phyloP scores from a whole-genome alignment of 371 early-diverging fungal genomes.

The Mucor piriformis region DNA sequence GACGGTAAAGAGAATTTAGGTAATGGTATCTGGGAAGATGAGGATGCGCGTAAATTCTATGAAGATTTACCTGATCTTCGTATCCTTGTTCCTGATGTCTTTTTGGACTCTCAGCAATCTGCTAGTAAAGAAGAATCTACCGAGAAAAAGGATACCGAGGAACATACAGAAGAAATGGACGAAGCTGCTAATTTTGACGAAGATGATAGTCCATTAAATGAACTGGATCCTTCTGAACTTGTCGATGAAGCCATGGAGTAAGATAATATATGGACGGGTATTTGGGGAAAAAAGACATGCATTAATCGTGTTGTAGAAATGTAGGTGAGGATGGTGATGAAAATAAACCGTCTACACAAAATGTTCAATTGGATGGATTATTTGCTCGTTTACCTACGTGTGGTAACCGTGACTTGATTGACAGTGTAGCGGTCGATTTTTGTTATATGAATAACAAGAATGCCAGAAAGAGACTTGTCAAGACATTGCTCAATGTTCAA shows the following conservation, averaged over 20 bases:
- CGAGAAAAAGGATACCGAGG: conserved; percentile 16
- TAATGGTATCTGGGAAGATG: conserved; percentile 87
- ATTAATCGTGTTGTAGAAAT: too few relatives aligned
- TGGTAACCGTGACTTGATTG: conserved; percentile 83
- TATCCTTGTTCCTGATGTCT: conserved; percentile 76
- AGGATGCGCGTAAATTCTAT: conserved; percentile 84
- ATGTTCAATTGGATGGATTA: conserved; percentile 68
- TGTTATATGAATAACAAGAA: conserved; percentile 86
- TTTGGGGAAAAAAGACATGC: too few relatives aligned
- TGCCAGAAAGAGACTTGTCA: conserved; percentile 76
- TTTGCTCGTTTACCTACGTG: conserved; percentile 78
- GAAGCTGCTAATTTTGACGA: conserved; percentile 25
- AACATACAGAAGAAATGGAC: background rate
- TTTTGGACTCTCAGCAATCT: conserved; percentile 61
- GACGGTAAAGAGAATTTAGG: conserved; percentile 53
- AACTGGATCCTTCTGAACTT: conserved; percentile 24
- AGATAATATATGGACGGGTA: too few relatives aligned
- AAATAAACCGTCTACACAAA: conserved; percentile 48
- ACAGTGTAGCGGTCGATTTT: conserved; percentile 91
- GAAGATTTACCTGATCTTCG: conserved; percentile 78
- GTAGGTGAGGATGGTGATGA: conserved; percentile 28
- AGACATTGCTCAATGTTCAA: conserved; percentile 78
- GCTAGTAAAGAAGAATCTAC: conserved; percentile 16
- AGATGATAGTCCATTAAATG: conserved; percentile 24
- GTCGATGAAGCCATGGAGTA: conserved; percentile 42